A percentile compares a stretch with the other conserved stretches of the same genome.
These are phyloP conservation scores for Insectozyma bohioensis DNA, from an alignment of 1,139 yeast genomes.

Conservation along the genomic window DNA sequence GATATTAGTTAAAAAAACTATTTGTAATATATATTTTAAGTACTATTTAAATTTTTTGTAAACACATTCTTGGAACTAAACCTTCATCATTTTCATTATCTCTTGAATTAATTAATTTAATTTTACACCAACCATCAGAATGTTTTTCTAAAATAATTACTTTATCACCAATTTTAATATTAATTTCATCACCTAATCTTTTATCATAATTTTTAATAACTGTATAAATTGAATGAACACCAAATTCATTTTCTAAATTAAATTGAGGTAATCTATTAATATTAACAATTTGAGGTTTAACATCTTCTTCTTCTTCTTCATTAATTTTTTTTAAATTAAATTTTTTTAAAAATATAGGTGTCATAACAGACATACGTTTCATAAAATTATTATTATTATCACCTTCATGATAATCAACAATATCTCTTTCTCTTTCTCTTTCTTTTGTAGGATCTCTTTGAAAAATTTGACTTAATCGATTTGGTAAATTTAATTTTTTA, in stretches of 20 bases:
- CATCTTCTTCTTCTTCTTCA: conserved; percentile 3
- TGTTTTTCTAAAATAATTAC: conserved; percentile 28
- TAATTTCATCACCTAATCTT: conserved; percentile 34
- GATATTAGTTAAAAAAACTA: conserved; percentile 7
- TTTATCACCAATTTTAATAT: conserved; percentile 31
- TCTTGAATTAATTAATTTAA: conserved; percentile 17
- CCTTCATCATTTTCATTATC: conserved; percentile 22
- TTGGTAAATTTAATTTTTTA: neutral
- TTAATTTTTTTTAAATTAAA: conserved; percentile 27
- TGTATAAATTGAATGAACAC: conserved; percentile 10
- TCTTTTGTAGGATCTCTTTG: too few relatives aligned
- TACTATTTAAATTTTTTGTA: conserved; percentile 17
- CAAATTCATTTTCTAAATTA: neutral
- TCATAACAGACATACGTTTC: conserved; percentile 17
- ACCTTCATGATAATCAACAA: too few relatives aligned
- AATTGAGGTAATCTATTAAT: too few relatives aligned
- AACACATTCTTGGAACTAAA: conserved; percentile 36
- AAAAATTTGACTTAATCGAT: conserved; percentile 5
- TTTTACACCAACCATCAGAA: conserved; percentile 44
- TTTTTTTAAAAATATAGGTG: conserved; percentile 37
- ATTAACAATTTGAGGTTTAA: conserved; percentile 9
- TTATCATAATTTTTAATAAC: conserved; percentile 30
- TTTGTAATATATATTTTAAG: conserved; percentile 1
- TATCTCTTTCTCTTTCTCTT: conserved; percentile 3
- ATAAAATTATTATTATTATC: neutral